phyloP scores from a whole-genome alignment of 495 filamentous ascomycete species.

The Rhypophila decipiens region DNA sequence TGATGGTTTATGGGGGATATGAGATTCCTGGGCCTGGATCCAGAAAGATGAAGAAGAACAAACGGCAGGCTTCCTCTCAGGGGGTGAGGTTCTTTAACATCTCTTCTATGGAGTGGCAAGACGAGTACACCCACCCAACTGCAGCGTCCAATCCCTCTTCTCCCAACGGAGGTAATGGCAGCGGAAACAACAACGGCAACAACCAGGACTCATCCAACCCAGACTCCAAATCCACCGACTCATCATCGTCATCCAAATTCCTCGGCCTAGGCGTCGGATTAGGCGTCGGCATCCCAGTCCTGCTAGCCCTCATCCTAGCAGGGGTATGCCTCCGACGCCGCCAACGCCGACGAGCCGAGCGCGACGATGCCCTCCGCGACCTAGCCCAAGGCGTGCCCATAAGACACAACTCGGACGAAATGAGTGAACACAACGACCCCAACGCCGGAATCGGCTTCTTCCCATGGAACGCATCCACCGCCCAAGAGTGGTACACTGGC shows the following conservation, averaged over 20 bases:
- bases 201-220: background rate
- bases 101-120: constrained; percentile 64
- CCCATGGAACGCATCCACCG: constrained; percentile 21
- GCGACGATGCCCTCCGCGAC: constrained; percentile 32
- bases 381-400: constrained; percentile 33
- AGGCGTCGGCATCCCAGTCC: constrained; percentile 65
- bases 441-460: constrained; percentile 15
- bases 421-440: constrained; percentile 49
- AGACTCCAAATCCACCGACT: background rate
- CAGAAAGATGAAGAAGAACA: background rate
- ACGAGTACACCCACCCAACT: constrained; percentile 57
- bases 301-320: constrained; percentile 44
- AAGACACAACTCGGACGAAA: constrained; percentile 30
- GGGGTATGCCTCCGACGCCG: constrained; percentile 55
- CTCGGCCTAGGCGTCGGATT: constrained; percentile 55
- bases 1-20: constrained; percentile 86
- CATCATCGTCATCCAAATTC: constrained; percentile 16
- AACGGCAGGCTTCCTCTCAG: constrained; percentile 30
- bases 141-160: constrained; percentile 1
- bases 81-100: constrained; percentile 68
- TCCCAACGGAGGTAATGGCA: constrained; percentile 12
- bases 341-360: constrained; percentile 23
- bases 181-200: constrained; percentile 3
- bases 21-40: constrained; percentile 49
- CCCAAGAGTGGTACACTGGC: constrained; percentile 35